Conservation (phyloP, 805 yeast species). For the Starmera amethionina region DNA sequence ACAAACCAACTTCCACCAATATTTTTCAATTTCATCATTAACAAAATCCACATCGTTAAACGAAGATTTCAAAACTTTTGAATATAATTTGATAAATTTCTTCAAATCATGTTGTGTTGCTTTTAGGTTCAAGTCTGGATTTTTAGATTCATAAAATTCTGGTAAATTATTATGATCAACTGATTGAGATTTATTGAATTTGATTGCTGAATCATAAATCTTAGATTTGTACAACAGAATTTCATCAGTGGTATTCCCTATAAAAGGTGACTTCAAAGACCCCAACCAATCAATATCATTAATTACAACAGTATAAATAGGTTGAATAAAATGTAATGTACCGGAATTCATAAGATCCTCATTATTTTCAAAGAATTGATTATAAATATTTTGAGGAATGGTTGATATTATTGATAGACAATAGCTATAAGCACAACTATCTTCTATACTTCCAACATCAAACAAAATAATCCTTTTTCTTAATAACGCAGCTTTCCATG, state of each 20-base stretch:
- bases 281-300: slow-evolving; percentile 38
- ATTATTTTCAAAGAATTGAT: slow-evolving; percentile 20
- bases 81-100: slow-evolving; percentile 14
- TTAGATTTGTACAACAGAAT: slow-evolving; percentile 44
- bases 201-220: slow-evolving; percentile 38
- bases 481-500: slow-evolving; percentile 55
- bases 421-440: slow-evolving; percentile 42
- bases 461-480: slow-evolving; percentile 46
- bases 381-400: slow-evolving; percentile 46
- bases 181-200: slow-evolving; percentile 5
- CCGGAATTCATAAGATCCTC: slow-evolving; percentile 8
- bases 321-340: slow-evolving; percentile 26
- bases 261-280: slow-evolving; percentile 20
- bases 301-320: slow-evolving; percentile 55
- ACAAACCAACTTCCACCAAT: slow-evolving; percentile 36
- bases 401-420: slow-evolving; percentile 50
- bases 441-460: slow-evolving; percentile 25
- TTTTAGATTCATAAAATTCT: slow-evolving; percentile 1
- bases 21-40: slow-evolving; percentile 9
- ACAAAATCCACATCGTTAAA: slow-evolving; percentile 2
- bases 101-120: slow-evolving; percentile 30
- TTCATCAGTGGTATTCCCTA: slow-evolving; percentile 61
- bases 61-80: too few relatives aligned
- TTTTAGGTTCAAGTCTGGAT: slow-evolving; percentile 4
- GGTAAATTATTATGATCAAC: slow-evolving; percentile 7